Percentiles rank a stretch among this genome's conserved stretches.
These are phyloP conservation scores for Colletotrichum neosansevieriae DNA, from an alignment of 2,329 filamentous ascomycete species.

Conservation along the genomic window DNA sequence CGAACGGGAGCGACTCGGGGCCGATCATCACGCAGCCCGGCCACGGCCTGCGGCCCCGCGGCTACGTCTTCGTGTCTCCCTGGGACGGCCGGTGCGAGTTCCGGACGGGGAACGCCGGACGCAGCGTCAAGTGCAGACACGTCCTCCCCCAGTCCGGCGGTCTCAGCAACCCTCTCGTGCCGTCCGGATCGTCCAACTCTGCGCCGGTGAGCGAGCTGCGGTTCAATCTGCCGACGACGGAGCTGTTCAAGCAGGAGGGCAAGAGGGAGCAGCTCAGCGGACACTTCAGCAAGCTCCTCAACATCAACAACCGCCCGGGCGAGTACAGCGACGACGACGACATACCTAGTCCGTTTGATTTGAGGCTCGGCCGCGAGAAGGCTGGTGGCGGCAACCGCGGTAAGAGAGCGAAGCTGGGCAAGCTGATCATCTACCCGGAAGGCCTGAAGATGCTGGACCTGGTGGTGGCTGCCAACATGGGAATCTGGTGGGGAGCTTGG, in stretches of 20 bases:
- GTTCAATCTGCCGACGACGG: slow-evolving; percentile 82
- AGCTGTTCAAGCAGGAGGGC: slow-evolving; percentile 57
- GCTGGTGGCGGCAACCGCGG: slow-evolving; percentile 89
- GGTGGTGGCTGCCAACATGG: slow-evolving; percentile 90
- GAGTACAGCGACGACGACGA: slow-evolving; percentile 54
- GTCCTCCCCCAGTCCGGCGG: slow-evolving; percentile 61
- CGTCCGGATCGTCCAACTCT: slow-evolving; percentile 43
- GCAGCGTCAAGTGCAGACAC: slow-evolving; percentile 81
- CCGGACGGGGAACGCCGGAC: slow-evolving; percentile 79
- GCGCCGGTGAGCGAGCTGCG: slow-evolving; percentile 82
- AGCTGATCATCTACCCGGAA: slow-evolving; percentile 89
- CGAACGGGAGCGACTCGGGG: slow-evolving; percentile 43
- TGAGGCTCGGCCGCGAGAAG: slow-evolving; percentile 83
- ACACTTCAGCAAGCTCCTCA: slow-evolving; percentile 57
- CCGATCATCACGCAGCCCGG: slow-evolving; percentile 56
- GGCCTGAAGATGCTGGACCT: slow-evolving; percentile 97
- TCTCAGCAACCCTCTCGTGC: slow-evolving; percentile 46
- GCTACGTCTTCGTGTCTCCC: slow-evolving; percentile 84
- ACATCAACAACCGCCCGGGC: slow-evolving; percentile 41
- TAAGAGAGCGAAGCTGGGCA: slow-evolving; percentile 91
- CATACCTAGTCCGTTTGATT: slow-evolving; percentile 66
- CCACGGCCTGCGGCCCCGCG: slow-evolving; percentile 65
- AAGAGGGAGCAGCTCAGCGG: slow-evolving; percentile 52
- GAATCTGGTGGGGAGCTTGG: slow-evolving; percentile 93
- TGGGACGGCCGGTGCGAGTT: slow-evolving; percentile 94